Percentiles rank a stretch among this genome's conserved stretches.
These are phyloP conservation scores for Zalaria obscura DNA, from an alignment of 2,329 filamentous ascomycete genomes.

Conservation along the genomic window DNA sequence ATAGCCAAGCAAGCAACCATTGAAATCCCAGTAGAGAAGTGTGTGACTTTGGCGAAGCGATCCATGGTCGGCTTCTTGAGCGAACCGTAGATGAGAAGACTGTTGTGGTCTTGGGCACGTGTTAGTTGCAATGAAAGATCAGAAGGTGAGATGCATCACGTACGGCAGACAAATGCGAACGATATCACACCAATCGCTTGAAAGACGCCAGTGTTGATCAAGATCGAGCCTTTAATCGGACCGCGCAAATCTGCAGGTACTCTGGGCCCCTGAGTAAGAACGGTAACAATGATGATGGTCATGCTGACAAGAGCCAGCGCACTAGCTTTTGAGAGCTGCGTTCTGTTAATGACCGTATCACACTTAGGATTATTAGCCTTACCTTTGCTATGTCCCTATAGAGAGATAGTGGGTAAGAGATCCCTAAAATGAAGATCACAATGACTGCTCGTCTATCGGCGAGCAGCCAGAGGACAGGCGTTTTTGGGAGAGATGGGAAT, in stretches of 20 bases:
- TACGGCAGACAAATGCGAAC: conserved; percentile 65
- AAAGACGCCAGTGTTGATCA: conserved; percentile 82
- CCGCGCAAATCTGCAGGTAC: conserved; percentile 62
- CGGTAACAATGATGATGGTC: conserved; percentile 75
- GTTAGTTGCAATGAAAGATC: too few relatives aligned
- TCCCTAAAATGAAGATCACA: conserved; percentile 67
- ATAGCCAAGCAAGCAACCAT: conserved; percentile 84
- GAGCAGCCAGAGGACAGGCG: conserved; percentile 69
- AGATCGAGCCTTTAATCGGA: conserved; percentile 50
- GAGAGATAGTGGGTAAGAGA: conserved; percentile 82
- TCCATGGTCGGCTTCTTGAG: conserved; percentile 88
- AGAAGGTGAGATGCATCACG: conserved; percentile 7
- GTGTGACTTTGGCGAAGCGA: conserved; percentile 83
- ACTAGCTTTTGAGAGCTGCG: conserved; percentile 83
- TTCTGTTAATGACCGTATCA: conserved; percentile 15
- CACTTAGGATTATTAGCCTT: conserved; percentile 13
- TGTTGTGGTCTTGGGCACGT: conserved; percentile 61
- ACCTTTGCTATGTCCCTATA: conserved; percentile 97
- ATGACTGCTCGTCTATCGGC: conserved; percentile 74
- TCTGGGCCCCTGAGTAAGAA: conserved; percentile 68
- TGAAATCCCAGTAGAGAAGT: conserved; percentile 81
- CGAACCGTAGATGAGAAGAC: conserved; percentile 91
- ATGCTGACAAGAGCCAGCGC: conserved; percentile 88
- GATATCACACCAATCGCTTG: conserved; percentile 97
- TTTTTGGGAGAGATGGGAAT: conserved; percentile 59